phyloP scores from a whole-genome alignment of 768 basidiomycete species.

The Podaxis sp. region DNA sequence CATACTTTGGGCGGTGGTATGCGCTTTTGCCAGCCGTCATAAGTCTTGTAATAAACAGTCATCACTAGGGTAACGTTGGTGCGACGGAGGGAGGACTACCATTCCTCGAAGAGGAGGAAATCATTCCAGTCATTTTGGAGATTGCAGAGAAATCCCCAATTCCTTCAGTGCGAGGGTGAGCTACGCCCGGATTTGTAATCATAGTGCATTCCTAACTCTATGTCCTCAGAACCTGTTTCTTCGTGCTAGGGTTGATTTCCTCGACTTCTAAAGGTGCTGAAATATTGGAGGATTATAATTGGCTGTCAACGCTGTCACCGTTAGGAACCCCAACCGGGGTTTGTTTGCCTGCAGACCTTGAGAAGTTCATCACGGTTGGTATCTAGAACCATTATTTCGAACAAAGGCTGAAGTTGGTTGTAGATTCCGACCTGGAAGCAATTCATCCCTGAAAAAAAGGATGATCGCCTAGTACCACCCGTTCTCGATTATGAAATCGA shows the following conservation, averaged over 20 bases:
- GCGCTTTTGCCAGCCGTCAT: slow-evolving; percentile 26
- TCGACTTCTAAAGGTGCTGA: slow-evolving; percentile 91
- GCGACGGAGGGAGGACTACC: slow-evolving; percentile 88
- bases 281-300: slow-evolving; percentile 87
- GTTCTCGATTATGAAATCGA: slow-evolving; percentile 73
- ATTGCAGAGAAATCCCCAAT: slow-evolving; percentile 90
- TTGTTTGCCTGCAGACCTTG: slow-evolving; percentile 84
- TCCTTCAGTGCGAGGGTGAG: slow-evolving; percentile 91
- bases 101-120: slow-evolving; percentile 93
- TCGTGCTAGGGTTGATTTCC: slow-evolving; percentile 89
- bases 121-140: slow-evolving; percentile 85
- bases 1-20: slow-evolving; percentile 93
- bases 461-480: slow-evolving; percentile 58
- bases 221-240: slow-evolving; percentile 85
- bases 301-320: slow-evolving; percentile 89
- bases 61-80: slow-evolving; percentile 84
- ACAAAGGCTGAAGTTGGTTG: neutral
- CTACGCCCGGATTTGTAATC: neutral
- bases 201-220: neutral
- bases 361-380: slow-evolving; percentile 76
- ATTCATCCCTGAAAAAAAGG: slow-evolving; percentile 33
- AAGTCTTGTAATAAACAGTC: neutral
- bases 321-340: slow-evolving; percentile 86
- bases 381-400: neutral
- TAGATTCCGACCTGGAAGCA: slow-evolving; percentile 74